phyloP scores from a whole-genome alignment of 2,329 filamentous ascomycete genomes.

The Penicillium expansum region DNA sequence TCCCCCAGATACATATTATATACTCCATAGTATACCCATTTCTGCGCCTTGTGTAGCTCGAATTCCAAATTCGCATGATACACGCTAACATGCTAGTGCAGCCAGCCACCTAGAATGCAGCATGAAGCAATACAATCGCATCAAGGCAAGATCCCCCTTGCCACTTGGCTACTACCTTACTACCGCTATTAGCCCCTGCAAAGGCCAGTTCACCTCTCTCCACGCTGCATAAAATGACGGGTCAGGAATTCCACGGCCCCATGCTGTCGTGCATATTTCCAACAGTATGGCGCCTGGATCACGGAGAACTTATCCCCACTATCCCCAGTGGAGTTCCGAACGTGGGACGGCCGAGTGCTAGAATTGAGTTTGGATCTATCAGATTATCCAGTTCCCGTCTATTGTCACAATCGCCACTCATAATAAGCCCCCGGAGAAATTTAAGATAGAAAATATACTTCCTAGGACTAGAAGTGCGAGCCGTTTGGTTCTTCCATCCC shows the following conservation, averaged over 20 bases:
- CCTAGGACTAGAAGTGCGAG: neutral
- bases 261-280: constrained; percentile 20
- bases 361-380: constrained; percentile 15
- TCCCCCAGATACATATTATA: neutral
- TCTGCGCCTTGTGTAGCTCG: too few species aligned
- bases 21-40: too few species aligned
- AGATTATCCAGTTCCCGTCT: constrained; percentile 1
- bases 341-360: constrained; percentile 6
- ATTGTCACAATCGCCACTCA: neutral
- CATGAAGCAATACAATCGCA: neutral
- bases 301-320: constrained; percentile 10
- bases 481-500: neutral
- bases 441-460: neutral
- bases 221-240: constrained; percentile 13
- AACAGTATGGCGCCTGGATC: constrained; percentile 8
- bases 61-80: neutral
- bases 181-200: neutral
- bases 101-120: constrained; percentile 7
- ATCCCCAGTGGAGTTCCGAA: constrained; percentile 4
- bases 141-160: neutral
- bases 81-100: neutral
- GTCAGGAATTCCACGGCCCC: constrained; percentile 7
- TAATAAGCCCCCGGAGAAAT: constrained; percentile 10
- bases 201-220: neutral
- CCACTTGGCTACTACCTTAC: neutral